Evolutionary conservation across 495 filamentous ascomycete species (phyloP), one percentile per base, ranked within the genome.

Genomic region (Penicillium angulare): DNA sequence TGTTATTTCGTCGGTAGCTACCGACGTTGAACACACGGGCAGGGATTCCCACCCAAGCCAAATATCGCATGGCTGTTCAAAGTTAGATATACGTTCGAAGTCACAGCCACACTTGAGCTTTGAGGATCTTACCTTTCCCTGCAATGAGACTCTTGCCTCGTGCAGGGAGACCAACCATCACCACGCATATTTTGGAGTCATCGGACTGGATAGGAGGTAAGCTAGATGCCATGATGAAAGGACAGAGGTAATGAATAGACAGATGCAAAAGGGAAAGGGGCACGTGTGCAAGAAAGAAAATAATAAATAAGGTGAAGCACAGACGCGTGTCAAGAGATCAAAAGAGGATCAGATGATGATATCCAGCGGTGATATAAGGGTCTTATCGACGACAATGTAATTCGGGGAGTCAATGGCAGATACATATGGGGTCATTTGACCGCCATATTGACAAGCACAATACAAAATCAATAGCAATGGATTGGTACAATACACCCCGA

Each of bases 11-110:
- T 44, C 93, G 90, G 61, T 98, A 98, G 57, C 85, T 86, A 59
- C 93, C 93, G 41, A 98, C 93, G 53, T 98, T 98, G 85, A 98
- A 98, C 56, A 88, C 88, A 59, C 87, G 86, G 40, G 93, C 91
- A 23, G 85, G 83, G 61, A 98, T 90, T 17, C 90, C 95, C 34
- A 97, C 86, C 93, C 93, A 98, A 61, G 83, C 87, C 17, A 98
- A 84, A 69, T 98, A 98, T 24, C 93, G 83, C 66, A 96, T 90
- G 50, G 93, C 93, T 98, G 43, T 41, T 3, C 17, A 12, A 10
- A 31, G 29, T 59, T 35, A 50, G 43, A n/a, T n/a, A n/a, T 54
- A 22, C 9, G 12, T 24, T 34, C 7, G 5, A 9, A 17, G 8
- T 38, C 34, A 38, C n/a, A n/a, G n/a, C n/a, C n/a, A n/a, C n/a